A percentile compares a stretch with the other conserved stretches of the same genome.
phyloP scores from a whole-genome alignment of 345 rosid species.

The Adansonia digitata region DNA sequence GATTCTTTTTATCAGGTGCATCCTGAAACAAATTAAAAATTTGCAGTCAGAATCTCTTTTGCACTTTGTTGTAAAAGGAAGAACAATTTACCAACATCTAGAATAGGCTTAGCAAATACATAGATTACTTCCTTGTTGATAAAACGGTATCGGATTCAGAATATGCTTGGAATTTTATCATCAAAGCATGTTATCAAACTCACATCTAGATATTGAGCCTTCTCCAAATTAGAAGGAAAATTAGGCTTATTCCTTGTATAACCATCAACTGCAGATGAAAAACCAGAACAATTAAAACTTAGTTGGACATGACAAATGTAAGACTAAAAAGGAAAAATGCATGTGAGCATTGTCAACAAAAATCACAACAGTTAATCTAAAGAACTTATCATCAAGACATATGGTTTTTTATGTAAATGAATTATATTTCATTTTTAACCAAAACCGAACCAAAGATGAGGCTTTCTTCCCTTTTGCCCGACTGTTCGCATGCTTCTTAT shows the following conservation, averaged over 20 bases:
- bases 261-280: constrained; percentile 34
- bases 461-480: constrained; percentile 36
- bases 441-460: background rate
- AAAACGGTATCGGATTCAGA: background rate
- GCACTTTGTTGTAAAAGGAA: background rate
- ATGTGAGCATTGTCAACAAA: background rate
- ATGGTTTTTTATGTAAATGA: background rate
- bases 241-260: constrained; percentile 31
- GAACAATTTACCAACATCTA: background rate
- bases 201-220: constrained; percentile 36
- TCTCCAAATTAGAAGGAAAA: constrained; percentile 31
- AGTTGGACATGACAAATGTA: background rate
- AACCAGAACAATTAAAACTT: background rate
- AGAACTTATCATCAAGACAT: background rate
- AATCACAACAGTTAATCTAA: background rate
- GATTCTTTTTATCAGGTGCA: constrained; percentile 16
- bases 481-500: constrained; percentile 26
- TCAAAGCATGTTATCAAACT: constrained; percentile 19
- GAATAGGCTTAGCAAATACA: background rate
- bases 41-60: background rate
- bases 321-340: background rate
- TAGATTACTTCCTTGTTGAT: too few species aligned
- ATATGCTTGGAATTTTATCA: background rate
- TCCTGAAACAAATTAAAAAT: constrained; percentile 19
- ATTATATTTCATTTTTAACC: background rate